Conservation (phyloP, 345 rosid species). For the Punica granatum region DNA sequence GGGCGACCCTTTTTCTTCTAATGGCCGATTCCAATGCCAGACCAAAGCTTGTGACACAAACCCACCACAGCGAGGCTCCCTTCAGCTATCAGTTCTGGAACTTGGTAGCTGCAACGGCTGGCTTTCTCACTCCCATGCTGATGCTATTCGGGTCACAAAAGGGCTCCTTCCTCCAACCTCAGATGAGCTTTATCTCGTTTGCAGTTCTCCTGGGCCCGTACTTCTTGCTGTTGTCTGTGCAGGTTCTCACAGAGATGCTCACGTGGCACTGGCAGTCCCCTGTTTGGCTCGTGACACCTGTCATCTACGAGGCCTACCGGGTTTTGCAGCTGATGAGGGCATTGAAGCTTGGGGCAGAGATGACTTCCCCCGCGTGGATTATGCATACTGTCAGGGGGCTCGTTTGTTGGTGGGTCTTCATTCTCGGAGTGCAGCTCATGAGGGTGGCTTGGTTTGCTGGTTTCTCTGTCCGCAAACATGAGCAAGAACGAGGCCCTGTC, state of each 20-base stretch:
- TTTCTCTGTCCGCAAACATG: conserved; percentile 33
- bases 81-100: conserved; percentile 80
- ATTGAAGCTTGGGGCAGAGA: conserved; percentile 65
- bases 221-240: conserved; percentile 74
- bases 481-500: conserved; percentile 21
- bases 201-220: conserved; percentile 74
- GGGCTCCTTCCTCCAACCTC: conserved; percentile 58
- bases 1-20: conserved; percentile 71
- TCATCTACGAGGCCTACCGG: conserved; percentile 80
- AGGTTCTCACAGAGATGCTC: conserved; percentile 69
- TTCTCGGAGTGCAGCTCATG: conserved; percentile 88
- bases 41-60: conserved; percentile 29
- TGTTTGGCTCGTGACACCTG: conserved; percentile 86
- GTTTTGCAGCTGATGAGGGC: conserved; percentile 84
- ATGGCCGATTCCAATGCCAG: conserved; percentile 85
- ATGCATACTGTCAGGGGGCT: conserved; percentile 70
- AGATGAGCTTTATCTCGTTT: conserved; percentile 49
- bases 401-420: conserved; percentile 90
- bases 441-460: conserved; percentile 98
- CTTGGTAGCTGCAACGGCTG: conserved; percentile 46
- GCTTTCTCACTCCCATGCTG: conserved; percentile 49
- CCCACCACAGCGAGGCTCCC: conserved; percentile 59
- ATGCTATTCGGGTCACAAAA: conserved; percentile 51
- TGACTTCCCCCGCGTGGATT: conserved; percentile 70
- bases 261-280: conserved; percentile 96